Conservation (phyloP, 225 moss, liverwort and hornwort species). For the Marchantia paleacea region DNA sequence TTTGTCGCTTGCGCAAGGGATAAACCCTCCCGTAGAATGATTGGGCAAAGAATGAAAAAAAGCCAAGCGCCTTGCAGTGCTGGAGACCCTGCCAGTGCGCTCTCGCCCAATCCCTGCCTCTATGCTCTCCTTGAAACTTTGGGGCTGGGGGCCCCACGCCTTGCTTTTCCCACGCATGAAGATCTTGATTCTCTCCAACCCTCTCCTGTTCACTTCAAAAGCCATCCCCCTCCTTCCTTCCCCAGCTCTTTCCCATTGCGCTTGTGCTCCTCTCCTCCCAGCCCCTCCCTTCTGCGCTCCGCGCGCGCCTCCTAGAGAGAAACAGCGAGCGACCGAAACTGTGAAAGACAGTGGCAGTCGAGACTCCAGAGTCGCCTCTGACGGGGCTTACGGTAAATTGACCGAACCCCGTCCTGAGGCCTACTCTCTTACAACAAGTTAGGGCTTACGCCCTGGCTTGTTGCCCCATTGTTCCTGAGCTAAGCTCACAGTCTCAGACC, state of each 20-base stretch:
- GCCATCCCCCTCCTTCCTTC: neutral
- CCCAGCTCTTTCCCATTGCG: too few relatives aligned
- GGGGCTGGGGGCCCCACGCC: neutral
- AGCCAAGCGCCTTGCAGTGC: neutral
- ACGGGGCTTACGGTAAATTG: neutral
- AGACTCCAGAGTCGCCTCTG: neutral
- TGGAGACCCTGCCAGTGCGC: neutral
- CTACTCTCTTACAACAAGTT: too few relatives aligned
- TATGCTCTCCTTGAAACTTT: neutral
- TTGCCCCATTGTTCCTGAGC: neutral
- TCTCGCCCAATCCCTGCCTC: neutral
- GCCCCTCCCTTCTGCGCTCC: too few relatives aligned
- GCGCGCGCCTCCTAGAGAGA: neutral
- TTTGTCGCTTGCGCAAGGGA: neutral
- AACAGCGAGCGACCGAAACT: too few relatives aligned
- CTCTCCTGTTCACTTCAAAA: neutral
- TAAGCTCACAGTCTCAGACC: neutral
- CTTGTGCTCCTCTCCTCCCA: neutral
- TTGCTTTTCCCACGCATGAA: slow-evolving; percentile 15
- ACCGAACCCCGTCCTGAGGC: neutral
- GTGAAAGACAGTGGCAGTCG: neutral
- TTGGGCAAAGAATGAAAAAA: slow-evolving; percentile 9
- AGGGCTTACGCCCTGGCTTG: neutral
- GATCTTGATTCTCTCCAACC: slow-evolving; percentile 14
- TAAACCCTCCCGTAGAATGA: neutral